Evolutionary conservation across 2,329 filamentous ascomycete species (phyloP).

Genomic region (Cylindrodendrum hubeiense): DNA sequence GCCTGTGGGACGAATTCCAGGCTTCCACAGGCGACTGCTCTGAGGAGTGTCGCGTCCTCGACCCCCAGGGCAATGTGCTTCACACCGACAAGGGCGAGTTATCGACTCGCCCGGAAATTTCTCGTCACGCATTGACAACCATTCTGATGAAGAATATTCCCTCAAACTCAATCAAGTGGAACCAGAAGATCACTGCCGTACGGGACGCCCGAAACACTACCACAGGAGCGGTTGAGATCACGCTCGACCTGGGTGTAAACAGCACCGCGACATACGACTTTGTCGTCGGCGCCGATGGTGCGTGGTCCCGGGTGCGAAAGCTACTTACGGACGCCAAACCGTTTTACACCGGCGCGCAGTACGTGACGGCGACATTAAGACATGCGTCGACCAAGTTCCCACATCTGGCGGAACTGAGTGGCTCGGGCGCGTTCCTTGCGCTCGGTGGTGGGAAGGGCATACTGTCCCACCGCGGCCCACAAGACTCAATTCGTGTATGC

Average conservation of each 20-base stretch:
- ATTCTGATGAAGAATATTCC: conserved; percentile 50
- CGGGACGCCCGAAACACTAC: not conserved
- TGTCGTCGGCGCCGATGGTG: conserved; percentile 33
- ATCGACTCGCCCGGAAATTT: conserved; percentile 52
- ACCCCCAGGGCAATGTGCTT: conserved; percentile 44
- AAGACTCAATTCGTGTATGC: conserved; percentile 47
- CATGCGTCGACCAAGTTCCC: conserved; percentile 51
- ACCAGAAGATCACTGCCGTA: conserved; percentile 12
- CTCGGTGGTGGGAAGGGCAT: conserved; percentile 54
- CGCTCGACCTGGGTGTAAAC: conserved; percentile 17
- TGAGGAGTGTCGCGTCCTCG: conserved; percentile 32
- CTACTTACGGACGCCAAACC: conserved; percentile 52
- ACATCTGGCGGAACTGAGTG: conserved; percentile 53
- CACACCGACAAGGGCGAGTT: conserved; percentile 28
- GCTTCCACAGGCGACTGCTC: conserved; percentile 49
- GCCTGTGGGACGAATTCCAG: conserved; percentile 60
- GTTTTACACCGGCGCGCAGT: conserved; percentile 53
- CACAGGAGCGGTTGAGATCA: not conserved
- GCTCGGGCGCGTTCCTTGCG: conserved; percentile 51
- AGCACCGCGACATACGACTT: conserved; percentile 12
- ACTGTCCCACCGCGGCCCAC: conserved; percentile 46
- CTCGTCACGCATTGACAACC: conserved; percentile 49
- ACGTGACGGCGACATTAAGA: conserved; percentile 51
- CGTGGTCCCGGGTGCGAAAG: conserved; percentile 48
- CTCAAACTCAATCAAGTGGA: conserved; percentile 53